Percentiles rank a stretch among this genome's conserved stretches.
These are phyloP conservation scores for Massarina eburnea DNA, from an alignment of 2,329 filamentous ascomycete species.

Conservation along the genomic window DNA sequence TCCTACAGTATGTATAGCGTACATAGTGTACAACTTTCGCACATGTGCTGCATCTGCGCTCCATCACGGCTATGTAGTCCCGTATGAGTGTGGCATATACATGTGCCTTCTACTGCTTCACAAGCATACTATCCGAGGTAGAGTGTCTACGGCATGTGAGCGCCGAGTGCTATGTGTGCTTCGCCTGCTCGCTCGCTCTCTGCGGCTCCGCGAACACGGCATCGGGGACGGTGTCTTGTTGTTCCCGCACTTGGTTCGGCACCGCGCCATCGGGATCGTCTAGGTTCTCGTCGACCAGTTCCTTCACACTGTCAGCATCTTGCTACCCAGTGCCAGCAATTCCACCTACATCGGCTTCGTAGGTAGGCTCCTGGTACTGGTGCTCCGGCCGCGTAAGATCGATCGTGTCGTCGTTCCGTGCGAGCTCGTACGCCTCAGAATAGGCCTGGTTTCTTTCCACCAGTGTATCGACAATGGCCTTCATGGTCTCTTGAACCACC, in stretches of 20 bases:
- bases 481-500: constrained; percentile 75
- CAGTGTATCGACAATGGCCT: constrained; percentile 78
- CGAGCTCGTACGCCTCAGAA: constrained; percentile 71
- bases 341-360: constrained; percentile 17
- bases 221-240: constrained; percentile 1
- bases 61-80: background rate
- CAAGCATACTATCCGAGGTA: too few species aligned
- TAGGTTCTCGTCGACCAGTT: constrained; percentile 4
- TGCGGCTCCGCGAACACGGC: constrained; percentile 7
- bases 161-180: too few species aligned
- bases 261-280: constrained; percentile 7
- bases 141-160: too few species aligned
- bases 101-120: too few species aligned
- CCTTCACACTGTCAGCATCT: constrained; percentile 1
- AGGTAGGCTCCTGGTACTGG: constrained; percentile 27
- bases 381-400: constrained; percentile 27
- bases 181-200: constrained; percentile 15
- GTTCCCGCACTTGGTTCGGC: constrained; percentile 5
- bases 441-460: constrained; percentile 89
- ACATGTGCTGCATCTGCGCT: too few species aligned
- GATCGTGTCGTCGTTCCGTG: constrained; percentile 51
- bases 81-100: too few species aligned
- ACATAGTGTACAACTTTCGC: background rate
- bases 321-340: background rate
- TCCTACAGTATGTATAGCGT: constrained; percentile 3